These are phyloP conservation scores for Tricholomella constricta DNA, from an alignment of 768 basidiomycete species.

Conservation along the genomic window DNA sequence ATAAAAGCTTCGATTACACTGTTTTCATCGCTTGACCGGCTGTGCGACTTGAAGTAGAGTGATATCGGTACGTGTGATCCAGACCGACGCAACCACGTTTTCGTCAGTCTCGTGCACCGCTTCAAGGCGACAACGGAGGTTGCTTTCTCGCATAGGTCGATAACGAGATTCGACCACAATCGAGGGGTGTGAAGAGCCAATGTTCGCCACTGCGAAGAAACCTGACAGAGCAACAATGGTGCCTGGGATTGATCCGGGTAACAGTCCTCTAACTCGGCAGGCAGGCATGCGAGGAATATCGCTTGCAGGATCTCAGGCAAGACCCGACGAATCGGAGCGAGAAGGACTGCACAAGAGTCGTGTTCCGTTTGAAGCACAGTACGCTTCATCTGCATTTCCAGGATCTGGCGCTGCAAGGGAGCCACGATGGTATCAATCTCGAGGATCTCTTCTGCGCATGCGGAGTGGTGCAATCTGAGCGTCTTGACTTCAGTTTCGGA, in stretches of 20 bases:
- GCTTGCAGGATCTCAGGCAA: background rate
- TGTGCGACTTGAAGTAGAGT: too few species aligned
- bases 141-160: background rate
- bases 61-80: too few species aligned
- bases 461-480: too few species aligned
- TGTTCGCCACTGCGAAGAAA: background rate
- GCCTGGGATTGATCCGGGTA: background rate
- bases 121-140: background rate
- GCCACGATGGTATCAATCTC: background rate
- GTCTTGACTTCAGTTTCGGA: background rate
- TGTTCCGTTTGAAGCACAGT: background rate
- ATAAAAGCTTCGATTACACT: too few species aligned
- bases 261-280: background rate
- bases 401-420: background rate
- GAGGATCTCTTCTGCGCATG: background rate
- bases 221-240: background rate
- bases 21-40: too few species aligned
- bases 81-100: too few species aligned
- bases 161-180: background rate
- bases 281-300: background rate
- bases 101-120: too few species aligned
- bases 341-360: background rate
- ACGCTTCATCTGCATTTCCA: background rate
- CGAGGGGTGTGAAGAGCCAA: background rate
- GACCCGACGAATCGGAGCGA: background rate